Conservation (phyloP, 1,284 basidiomycete genomes). For the Cryptococcus sp. region DNA sequence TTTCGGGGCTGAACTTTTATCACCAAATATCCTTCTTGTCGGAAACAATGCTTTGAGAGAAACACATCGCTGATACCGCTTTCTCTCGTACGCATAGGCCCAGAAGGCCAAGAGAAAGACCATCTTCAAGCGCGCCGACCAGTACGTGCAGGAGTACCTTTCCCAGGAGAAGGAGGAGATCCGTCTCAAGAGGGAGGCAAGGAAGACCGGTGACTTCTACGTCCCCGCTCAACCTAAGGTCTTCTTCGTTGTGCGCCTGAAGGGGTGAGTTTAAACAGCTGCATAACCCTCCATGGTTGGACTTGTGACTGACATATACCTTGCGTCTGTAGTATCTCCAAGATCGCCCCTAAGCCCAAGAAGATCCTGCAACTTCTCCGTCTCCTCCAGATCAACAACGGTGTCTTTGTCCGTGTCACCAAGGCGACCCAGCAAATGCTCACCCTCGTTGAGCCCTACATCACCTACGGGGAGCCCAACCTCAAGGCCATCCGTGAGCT, state of each 20-base stretch:
- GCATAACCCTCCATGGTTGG: constrained; percentile 1
- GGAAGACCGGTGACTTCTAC: constrained; percentile 93
- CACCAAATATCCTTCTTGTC: neutral
- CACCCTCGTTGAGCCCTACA: constrained; percentile 93
- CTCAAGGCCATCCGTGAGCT: constrained; percentile 95
- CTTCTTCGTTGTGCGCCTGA: constrained; percentile 96
- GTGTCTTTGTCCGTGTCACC: constrained; percentile 96
- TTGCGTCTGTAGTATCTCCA: constrained; percentile 78
- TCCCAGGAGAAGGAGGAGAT: constrained; percentile 94
- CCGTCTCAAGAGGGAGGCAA: constrained; percentile 89
- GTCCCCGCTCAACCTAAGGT: constrained; percentile 96
- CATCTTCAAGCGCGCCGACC: constrained; percentile 99
- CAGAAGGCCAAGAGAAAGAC: constrained; percentile 90
- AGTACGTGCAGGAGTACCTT: constrained; percentile 97
- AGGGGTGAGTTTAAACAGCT: constrained; percentile 66
- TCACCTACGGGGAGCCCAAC: constrained; percentile 92
- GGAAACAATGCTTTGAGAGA: neutral
- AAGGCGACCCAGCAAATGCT: constrained; percentile 98
- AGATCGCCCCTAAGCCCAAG: constrained; percentile 98
- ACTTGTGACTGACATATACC: neutral
- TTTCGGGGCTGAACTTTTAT: constrained; percentile 82
- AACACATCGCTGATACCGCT: constrained; percentile 17
- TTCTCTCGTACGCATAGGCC: constrained; percentile 59
- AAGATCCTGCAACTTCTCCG: constrained; percentile 99
- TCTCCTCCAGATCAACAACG: constrained; percentile 99